These are phyloP conservation scores for Colletotrichum lini DNA, from an alignment of 2,329 filamentous ascomycete species.

Conservation along the genomic window DNA sequence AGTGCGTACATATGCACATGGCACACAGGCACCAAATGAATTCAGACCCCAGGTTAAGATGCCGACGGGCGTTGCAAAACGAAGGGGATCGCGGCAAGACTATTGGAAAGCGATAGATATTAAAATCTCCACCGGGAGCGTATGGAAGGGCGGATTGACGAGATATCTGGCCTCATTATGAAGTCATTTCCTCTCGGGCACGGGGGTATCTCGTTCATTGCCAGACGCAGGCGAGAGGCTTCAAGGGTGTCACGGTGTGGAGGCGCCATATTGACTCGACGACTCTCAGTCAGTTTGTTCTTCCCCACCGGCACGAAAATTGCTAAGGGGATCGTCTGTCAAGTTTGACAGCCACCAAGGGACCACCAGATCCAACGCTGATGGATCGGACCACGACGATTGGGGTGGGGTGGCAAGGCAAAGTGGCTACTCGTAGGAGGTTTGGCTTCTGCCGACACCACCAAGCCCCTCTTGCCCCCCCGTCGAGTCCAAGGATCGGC, in stretches of 20 bases:
- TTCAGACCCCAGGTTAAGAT: slow-evolving; percentile 20
- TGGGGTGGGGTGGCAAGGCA: slow-evolving; percentile 33
- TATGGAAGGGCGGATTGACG: slow-evolving; percentile 17
- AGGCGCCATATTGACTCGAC: slow-evolving; percentile 31
- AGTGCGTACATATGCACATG: not conserved
- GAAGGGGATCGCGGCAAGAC: slow-evolving; percentile 22
- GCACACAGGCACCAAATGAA: not conserved
- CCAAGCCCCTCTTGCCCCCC: slow-evolving; percentile 12
- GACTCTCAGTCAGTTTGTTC: not conserved
- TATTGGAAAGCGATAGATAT: slow-evolving; percentile 26
- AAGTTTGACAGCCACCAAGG: slow-evolving; percentile 43
- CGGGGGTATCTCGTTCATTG: slow-evolving; percentile 13
- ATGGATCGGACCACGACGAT: slow-evolving; percentile 41
- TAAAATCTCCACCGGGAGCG: slow-evolving; percentile 18
- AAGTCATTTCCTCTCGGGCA: slow-evolving; percentile 32
- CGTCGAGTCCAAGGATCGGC: slow-evolving; percentile 34
- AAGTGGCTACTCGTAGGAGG: slow-evolving; percentile 29
- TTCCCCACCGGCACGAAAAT: slow-evolving; percentile 30
- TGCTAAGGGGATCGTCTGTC: slow-evolving; percentile 42
- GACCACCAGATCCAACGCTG: slow-evolving; percentile 41
- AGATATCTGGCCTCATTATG: slow-evolving; percentile 41
- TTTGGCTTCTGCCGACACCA: slow-evolving; percentile 37
- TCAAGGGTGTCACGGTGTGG: slow-evolving; percentile 8
- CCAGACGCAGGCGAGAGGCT: not conserved
- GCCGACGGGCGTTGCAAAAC: slow-evolving; percentile 9